Base-by-base conservation (phyloP, 2,329 filamentous ascomycete genomes). In the Ophiostoma tasmaniense region DNA sequence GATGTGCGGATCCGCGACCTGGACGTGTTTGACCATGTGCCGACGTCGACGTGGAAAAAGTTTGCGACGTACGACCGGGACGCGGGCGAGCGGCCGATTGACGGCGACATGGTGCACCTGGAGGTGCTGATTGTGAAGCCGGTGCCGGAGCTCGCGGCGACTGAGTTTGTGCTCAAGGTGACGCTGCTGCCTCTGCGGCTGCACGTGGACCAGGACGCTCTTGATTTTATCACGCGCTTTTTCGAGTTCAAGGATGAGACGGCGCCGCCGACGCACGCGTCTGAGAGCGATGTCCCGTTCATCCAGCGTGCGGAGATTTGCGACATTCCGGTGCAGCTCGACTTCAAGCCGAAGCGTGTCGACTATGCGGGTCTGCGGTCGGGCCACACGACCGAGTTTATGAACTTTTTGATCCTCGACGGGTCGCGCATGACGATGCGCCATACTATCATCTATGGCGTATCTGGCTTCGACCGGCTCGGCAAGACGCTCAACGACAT, bases 311-410 rank as follows among this genome's bases (percentile, higher is more conserved):
- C 92, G 1, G 95, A 98, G 79, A 84, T 99, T 64, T 90, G 92
- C 72, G 87, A 91, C 3, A 86, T 99, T 30, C 89, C 89, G 1
- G 85, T 99, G 69, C 93, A 90, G 75, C 87, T 88, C 3, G 95
- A 99, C 78, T 99, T 99, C 80, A 99, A 99, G 77, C 95, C 95
- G 10, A 98, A 99, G 79, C 88, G 92, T n/a, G 92, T 99, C 22
- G 94, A 99, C 77, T 99, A 99, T 74, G 91, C 89, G 0, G 93
- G 93, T 3, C 85, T 99, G 3, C 89, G 93, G 33, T 97, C 95
- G 1, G 95, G 95, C 1, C 92, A 92, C 73, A 98, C 95, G 0
- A 96, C 92, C 0, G 95, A 99, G 77, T 96, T 99, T 75, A 98
- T 98, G 93, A 99, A 99, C 78, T 97, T 99, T 76, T 85, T 99